Percentiles rank a stretch among this genome's conserved stretches.
Conservation (phyloP, 306 rosid genomes). For the Canavalia ensiformis region DNA sequence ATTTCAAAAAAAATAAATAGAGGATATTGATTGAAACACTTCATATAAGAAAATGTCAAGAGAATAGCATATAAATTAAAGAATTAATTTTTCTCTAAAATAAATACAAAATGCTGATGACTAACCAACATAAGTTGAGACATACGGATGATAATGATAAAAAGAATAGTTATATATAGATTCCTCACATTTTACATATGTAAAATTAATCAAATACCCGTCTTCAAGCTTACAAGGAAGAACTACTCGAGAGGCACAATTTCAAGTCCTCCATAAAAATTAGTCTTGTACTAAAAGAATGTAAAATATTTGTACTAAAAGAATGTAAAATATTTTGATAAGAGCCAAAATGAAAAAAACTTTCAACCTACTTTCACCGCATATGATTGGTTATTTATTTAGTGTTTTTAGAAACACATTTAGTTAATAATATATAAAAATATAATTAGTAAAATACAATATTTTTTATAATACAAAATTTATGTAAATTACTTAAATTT, state of each 20-base stretch:
- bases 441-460: not conserved
- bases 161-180: not conserved
- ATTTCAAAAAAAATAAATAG: too few species aligned
- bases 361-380: not conserved
- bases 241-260: not conserved
- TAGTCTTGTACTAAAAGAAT: not conserved
- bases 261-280: not conserved
- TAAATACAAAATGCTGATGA: not conserved
- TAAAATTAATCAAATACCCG: not conserved
- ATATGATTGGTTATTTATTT: not conserved
- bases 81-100: not conserved
- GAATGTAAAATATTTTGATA: not conserved
- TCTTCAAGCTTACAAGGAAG: not conserved
- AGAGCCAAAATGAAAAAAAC: not conserved
- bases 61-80: not conserved
- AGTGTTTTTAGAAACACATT: not conserved
- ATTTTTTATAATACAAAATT: too few species aligned
- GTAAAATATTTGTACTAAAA: not conserved
- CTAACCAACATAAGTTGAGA: not conserved
- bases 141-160: not conserved
- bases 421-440: not conserved
- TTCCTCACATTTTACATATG: slow-evolving; percentile 22
- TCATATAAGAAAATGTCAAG: not conserved
- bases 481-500: too few species aligned
- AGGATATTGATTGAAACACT: too few species aligned